Conservation (phyloP, 345 rosid genomes). For the Arabidopsis arenosa region DNA sequence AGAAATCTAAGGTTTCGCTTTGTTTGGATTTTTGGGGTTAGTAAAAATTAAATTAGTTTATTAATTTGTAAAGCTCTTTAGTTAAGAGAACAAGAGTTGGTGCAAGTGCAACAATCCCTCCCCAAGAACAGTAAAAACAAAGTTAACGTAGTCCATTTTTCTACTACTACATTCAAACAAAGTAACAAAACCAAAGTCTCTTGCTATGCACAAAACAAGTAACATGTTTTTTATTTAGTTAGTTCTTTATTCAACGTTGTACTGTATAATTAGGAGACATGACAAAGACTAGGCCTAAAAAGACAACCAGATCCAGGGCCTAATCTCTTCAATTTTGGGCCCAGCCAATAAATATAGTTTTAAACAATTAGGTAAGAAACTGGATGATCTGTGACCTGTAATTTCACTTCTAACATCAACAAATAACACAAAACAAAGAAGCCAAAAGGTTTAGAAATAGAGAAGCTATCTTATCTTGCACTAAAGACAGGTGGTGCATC, state of each 20-base stretch:
- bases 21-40: not conserved
- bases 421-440: not conserved
- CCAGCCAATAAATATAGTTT: constrained; percentile 5
- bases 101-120: not conserved
- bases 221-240: constrained; percentile 20
- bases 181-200: not conserved
- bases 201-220: not conserved
- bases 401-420: not conserved
- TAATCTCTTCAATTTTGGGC: not conserved
- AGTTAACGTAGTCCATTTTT: constrained; percentile 32
- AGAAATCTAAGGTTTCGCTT: not conserved
- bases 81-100: not conserved
- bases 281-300: not conserved
- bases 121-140: not conserved
- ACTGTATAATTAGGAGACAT: not conserved
- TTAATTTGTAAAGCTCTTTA: not conserved
- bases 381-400: constrained; percentile 3
- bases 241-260: not conserved
- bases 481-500: constrained; percentile 80
- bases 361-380: not conserved
- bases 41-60: constrained; percentile 6
- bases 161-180: constrained; percentile 17
- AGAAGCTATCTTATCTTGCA: constrained; percentile 63
- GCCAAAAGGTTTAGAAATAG: not conserved
- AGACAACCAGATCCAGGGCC: not conserved